phyloP scores from a whole-genome alignment of 140 eudicot species.

The Bidens hawaiensis region DNA sequence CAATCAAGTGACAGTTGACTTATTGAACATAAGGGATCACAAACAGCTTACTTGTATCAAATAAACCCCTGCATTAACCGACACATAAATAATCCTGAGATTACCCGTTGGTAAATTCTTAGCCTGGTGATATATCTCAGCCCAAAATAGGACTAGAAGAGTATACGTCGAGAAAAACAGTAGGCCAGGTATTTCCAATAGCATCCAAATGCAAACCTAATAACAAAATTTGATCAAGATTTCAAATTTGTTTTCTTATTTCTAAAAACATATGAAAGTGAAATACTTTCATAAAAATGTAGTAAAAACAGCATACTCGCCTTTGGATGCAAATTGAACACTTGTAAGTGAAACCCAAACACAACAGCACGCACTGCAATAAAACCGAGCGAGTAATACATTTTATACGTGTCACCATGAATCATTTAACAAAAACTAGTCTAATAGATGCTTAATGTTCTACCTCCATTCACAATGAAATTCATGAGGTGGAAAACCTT shows the following conservation, averaged over 20 bases:
- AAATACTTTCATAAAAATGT: too few relatives aligned
- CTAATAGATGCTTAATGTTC: not conserved
- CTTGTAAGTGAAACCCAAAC: conserved; percentile 72
- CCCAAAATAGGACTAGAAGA: conserved; percentile 97
- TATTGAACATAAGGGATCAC: not conserved
- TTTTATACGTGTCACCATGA: not conserved
- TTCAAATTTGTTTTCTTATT: too few relatives aligned
- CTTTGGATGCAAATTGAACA: conserved; percentile 61
- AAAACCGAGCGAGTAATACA: not conserved
- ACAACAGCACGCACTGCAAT: conserved; percentile 66
- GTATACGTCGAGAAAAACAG: conserved; percentile 88
- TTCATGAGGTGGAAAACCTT: conserved; percentile 77
- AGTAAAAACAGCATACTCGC: too few relatives aligned
- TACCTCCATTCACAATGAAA: conserved; percentile 46
- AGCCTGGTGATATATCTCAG: conserved; percentile 98
- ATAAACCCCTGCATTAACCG: conserved; percentile 62
- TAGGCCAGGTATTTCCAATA: conserved; percentile 79
- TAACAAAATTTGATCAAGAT: not conserved
- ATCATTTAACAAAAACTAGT: not conserved
- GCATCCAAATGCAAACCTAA: conserved; percentile 65
- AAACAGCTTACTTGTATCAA: conserved; percentile 57
- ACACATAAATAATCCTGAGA: conserved; percentile 48
- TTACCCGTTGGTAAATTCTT: conserved; percentile 82
- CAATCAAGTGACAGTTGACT: not conserved
- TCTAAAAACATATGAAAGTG: not conserved